Evolutionary conservation across 441 rosid genomes (phyloP), one percentile per base, ranked within the genome.

Genomic region (Pelargonium myrrhifolium): DNA sequence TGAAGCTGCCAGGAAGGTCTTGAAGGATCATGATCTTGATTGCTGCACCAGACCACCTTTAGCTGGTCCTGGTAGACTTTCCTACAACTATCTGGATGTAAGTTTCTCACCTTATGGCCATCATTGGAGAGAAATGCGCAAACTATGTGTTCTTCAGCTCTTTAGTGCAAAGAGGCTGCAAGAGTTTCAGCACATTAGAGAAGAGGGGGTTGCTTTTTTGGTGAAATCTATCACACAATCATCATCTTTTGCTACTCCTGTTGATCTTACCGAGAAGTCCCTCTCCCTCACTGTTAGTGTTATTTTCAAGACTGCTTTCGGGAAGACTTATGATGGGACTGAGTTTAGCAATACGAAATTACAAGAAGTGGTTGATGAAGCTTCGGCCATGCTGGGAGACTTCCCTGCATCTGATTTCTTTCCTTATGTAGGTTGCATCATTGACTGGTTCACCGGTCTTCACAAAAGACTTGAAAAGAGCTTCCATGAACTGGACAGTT

Each of bases 111-210:
- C 85, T 0, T 88, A 81, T 7, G 73, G 80, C 0, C 65, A 77
- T 45, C 65, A 76, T 18, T 85, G 89, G 87, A 82, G 89, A 45
- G 74, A 81, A 2, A 31, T 79, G 67, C 72, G 83, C n/a, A 87
- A 87, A 68, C 26, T 81, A 0, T 45, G 71, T 11, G 78, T 82
- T 20, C 11, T 76, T 0, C 78, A 89, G 74, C 71, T 89, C 24
- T 84, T 85, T 31, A 84, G 84, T 70, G 15, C 66, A 64, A 85
- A 82, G 60, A 80, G 75, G 43, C 76, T 71, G 0, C 73, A 74
- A 21, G 77, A 87, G 0, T 86, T 85, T 72, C 72, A 65, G 55
- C 74, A 37, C 39, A 68, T 78, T 1, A 79, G 86, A 64, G 87
- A 84, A 69, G 81, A 75, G 60, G 90, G 85, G 76, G 73, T 75